A percentile compares a stretch with the other conserved stretches of the same genome.
These are phyloP conservation scores for Xylariaceae sp. DNA, from an alignment of 2,329 filamentous ascomycete species.

Conservation along the genomic window DNA sequence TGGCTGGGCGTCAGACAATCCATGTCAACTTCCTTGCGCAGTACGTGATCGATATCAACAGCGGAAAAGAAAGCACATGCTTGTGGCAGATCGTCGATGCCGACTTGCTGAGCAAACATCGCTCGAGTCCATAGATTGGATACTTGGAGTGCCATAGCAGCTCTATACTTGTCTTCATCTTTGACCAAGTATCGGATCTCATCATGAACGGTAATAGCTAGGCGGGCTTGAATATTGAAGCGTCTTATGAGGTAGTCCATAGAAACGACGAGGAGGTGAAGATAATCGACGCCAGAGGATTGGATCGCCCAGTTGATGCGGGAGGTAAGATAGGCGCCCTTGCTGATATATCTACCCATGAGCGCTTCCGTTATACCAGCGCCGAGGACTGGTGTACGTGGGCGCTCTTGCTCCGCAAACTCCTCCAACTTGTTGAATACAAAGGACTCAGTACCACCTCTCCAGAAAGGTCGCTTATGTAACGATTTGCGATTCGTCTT, in stretches of 20 bases:
- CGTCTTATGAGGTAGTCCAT: conserved; percentile 92
- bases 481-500: conserved; percentile 74
- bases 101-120: conserved; percentile 96
- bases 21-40: conserved; percentile 99
- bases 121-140: conserved; percentile 95
- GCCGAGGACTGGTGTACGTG: conserved; percentile 85
- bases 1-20: conserved; percentile 92
- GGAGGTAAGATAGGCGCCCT: conserved; percentile 88
- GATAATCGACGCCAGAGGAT: conserved; percentile 93
- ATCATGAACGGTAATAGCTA: conserved; percentile 94
- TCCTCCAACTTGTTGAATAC: conserved; percentile 98
- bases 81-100: conserved; percentile 91
- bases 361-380: conserved; percentile 95
- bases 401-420: conserved; percentile 90
- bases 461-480: conserved; percentile 79
- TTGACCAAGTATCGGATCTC: conserved; percentile 93
- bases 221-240: conserved; percentile 78
- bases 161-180: conserved; percentile 78
- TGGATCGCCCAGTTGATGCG: conserved; percentile 99
- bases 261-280: conserved; percentile 84
- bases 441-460: conserved; percentile 92
- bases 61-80: conserved; percentile 94
- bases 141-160: conserved; percentile 88
- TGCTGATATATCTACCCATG: conserved; percentile 81
- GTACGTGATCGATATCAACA: conserved; percentile 88